Evolutionary conservation across 192 early-diverging fungal genomes (phyloP).

Genomic region (Ambispora gerdemannii): DNA sequence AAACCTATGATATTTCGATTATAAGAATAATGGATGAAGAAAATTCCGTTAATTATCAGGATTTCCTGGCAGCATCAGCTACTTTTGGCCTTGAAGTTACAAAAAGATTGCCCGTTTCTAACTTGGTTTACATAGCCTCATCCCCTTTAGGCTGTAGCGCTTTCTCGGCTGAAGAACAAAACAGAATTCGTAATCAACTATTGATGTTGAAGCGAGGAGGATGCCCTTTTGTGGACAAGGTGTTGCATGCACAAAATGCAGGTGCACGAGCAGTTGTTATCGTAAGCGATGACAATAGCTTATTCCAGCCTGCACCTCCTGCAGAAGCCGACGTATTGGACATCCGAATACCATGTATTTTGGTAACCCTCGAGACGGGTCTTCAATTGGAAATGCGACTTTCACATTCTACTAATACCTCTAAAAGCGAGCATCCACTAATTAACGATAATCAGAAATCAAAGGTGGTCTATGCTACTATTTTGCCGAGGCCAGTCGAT

Average conservation of each 20-base stretch:
- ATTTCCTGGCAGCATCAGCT: constrained; percentile 9
- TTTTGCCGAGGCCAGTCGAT: neutral
- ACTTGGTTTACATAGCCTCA: constrained; percentile 18
- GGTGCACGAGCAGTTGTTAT: constrained; percentile 44
- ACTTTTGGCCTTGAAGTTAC: constrained; percentile 28
- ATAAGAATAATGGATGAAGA: constrained; percentile 1
- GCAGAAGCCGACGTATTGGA: neutral
- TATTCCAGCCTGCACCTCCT: constrained; percentile 24
- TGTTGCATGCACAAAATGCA: constrained; percentile 42
- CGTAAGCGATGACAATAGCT: constrained; percentile 35
- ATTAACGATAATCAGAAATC: neutral
- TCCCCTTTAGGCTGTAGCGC: constrained; percentile 37
- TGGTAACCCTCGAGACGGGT: constrained; percentile 22
- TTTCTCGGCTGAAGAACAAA: constrained; percentile 32
- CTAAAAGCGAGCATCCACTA: neutral
- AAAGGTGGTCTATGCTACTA: neutral
- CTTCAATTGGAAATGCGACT: neutral
- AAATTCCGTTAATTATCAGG: neutral
- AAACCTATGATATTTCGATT: constrained; percentile 8
- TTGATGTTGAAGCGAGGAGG: constrained; percentile 41
- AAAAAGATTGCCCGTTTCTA: neutral
- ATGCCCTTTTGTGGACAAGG: constrained; percentile 48
- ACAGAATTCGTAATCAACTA: constrained; percentile 34
- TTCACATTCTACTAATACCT: neutral
- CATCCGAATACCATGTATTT: constrained; percentile 18